Conservation (phyloP, 495 filamentous ascomycete species). For the Lasiosphaeriaceae sp. region DNA sequence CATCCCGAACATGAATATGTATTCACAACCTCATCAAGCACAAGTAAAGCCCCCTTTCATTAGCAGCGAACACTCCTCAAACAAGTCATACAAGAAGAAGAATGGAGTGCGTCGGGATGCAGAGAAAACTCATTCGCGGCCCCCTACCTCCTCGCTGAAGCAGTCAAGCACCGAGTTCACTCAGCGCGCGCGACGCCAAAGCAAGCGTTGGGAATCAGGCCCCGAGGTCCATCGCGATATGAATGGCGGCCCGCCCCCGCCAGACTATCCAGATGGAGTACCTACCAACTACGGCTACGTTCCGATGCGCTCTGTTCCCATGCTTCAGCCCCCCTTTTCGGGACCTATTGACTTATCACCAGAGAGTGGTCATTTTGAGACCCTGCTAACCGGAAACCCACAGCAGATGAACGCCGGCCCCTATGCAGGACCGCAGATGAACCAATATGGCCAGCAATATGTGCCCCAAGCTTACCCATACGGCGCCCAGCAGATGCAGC, state of each 20-base stretch:
- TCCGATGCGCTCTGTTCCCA: slow-evolving; percentile 28
- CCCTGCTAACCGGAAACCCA: slow-evolving; percentile 61
- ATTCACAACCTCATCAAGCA: slow-evolving; percentile 36
- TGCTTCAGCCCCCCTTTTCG: slow-evolving; percentile 34
- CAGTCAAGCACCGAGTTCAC: slow-evolving; percentile 21
- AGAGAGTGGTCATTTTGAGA: slow-evolving; percentile 66
- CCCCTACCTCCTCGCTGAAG: slow-evolving; percentile 28
- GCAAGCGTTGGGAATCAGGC: slow-evolving; percentile 37
- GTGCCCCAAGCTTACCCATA: slow-evolving; percentile 38
- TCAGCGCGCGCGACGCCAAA: slow-evolving; percentile 33
- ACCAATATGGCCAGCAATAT: slow-evolving; percentile 36
- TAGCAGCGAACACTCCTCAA: slow-evolving; percentile 27
- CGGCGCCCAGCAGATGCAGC: background rate
- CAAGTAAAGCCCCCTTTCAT: slow-evolving; percentile 64
- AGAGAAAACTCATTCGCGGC: slow-evolving; percentile 39
- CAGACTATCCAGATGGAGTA: slow-evolving; percentile 23
- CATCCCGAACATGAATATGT: slow-evolving; percentile 48
- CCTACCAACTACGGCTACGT: slow-evolving; percentile 23
- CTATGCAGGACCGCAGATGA: slow-evolving; percentile 13
- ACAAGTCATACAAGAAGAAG: slow-evolving; percentile 37
- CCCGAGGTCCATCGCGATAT: slow-evolving; percentile 18
- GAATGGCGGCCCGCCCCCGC: slow-evolving; percentile 16
- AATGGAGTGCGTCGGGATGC: slow-evolving; percentile 37
- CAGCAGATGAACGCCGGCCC: slow-evolving; percentile 51
- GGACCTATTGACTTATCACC: slow-evolving; percentile 58